These are phyloP conservation scores for Trichosporon coremiiforme DNA, from an alignment of 1,284 basidiomycete genomes.

Conservation along the genomic window DNA sequence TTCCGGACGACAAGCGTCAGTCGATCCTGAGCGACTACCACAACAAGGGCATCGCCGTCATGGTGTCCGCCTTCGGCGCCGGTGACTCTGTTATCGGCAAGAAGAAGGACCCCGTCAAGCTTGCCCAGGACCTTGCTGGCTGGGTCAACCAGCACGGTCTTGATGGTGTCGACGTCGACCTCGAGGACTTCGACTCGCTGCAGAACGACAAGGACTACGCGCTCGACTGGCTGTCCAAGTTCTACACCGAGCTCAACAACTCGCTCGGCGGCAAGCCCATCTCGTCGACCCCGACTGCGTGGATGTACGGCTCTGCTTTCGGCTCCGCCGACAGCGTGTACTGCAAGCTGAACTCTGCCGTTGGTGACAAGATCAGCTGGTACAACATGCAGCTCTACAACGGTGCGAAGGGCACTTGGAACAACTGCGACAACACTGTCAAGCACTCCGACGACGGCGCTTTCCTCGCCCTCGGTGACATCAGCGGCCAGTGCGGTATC, in stretches of 20 bases:
- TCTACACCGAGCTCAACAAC: conserved; percentile 50
- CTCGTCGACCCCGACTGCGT: conserved; percentile 44
- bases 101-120: conserved; percentile 49
- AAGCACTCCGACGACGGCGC: conserved; percentile 24
- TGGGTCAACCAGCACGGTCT: conserved; percentile 57
- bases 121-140: conserved; percentile 49
- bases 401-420: conserved; percentile 28
- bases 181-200: conserved; percentile 46
- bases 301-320: conserved; percentile 31
- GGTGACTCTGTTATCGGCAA: conserved; percentile 51
- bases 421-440: conserved; percentile 31
- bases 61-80: conserved; percentile 58
- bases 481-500: conserved; percentile 28
- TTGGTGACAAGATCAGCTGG: conserved; percentile 37
- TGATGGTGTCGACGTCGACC: conserved; percentile 62
- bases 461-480: conserved; percentile 29
- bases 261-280: conserved; percentile 51
- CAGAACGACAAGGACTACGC: conserved; percentile 24
- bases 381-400: conserved; percentile 58
- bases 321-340: conserved; percentile 39
- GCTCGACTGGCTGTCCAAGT: conserved; percentile 35
- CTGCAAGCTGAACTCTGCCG: conserved; percentile 43
- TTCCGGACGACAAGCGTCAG: conserved; percentile 39
- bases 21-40: conserved; percentile 55
- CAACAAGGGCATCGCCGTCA: conserved; percentile 57